A percentile compares a stretch with the other conserved stretches of the same genome.
These are phyloP conservation scores for barley (Hordeum vulgare) DNA, from an alignment of 176 grass and related monocot genomes.

Conservation along the genomic window DNA sequence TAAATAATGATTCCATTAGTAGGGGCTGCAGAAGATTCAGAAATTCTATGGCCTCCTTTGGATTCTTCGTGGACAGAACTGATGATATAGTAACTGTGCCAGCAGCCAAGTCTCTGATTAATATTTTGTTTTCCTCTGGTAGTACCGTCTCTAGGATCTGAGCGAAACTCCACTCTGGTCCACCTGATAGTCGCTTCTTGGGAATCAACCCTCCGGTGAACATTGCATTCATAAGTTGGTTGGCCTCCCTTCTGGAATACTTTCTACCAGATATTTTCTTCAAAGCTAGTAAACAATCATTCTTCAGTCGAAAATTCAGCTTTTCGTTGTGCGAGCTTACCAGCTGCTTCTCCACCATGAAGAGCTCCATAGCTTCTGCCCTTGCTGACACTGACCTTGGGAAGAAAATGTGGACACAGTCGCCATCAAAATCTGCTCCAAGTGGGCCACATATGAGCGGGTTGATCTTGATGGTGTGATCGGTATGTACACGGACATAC, in stretches of 20 bases:
- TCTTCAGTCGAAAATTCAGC: constrained; percentile 54
- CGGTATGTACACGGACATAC: constrained; percentile 43
- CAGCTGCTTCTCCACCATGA: constrained; percentile 57
- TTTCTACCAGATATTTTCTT: constrained; percentile 28
- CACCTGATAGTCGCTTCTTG: constrained; percentile 12
- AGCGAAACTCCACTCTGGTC: constrained; percentile 32
- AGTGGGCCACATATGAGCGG: constrained; percentile 58
- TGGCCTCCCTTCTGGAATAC: constrained; percentile 32
- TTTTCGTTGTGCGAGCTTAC: constrained; percentile 51
- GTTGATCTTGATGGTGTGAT: constrained; percentile 62
- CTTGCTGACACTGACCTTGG: constrained; percentile 57
- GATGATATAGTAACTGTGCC: constrained; percentile 29
- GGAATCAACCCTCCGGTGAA: constrained; percentile 28
- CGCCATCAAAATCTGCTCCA: constrained; percentile 70
- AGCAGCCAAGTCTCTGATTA: constrained; percentile 20
- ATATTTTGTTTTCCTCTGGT: constrained; percentile 4
- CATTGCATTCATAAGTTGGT: constrained; percentile 46
- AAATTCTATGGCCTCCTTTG: constrained; percentile 36
- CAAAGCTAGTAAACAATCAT: constrained; percentile 50
- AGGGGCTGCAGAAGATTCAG: constrained; percentile 58
- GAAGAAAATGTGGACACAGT: constrained; percentile 66
- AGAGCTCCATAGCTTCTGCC: constrained; percentile 53
- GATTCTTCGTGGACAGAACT: constrained; percentile 22
- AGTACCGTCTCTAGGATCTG: constrained; percentile 33
- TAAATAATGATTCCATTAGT: constrained; percentile 50